phyloP scores from a whole-genome alignment of 2,329 filamentous ascomycete species.

The Epichloe gansuensis region DNA sequence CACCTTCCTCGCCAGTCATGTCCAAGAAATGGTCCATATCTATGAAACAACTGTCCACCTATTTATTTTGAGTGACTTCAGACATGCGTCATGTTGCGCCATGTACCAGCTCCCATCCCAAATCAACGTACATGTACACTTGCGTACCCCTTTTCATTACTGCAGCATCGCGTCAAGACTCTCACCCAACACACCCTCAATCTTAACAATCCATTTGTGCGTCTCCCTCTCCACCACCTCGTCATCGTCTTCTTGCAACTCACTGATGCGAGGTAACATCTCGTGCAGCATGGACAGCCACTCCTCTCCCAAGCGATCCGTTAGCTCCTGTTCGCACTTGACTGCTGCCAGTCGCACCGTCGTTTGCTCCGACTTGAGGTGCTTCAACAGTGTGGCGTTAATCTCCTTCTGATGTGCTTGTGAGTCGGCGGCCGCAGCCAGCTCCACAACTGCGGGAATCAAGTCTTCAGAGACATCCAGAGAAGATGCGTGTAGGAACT shows the following conservation, averaged over 20 bases:
- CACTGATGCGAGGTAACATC: conserved; percentile 93
- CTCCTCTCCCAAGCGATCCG: conserved; percentile 74
- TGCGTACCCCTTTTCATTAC: conserved; percentile 27
- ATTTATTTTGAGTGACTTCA: too few species aligned
- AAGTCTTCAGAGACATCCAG: conserved; percentile 39
- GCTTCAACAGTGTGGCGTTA: conserved; percentile 65
- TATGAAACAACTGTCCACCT: too few species aligned
- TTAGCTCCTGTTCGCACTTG: conserved; percentile 67
- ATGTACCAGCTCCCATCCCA: neutral
- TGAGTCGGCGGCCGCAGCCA: conserved; percentile 71
- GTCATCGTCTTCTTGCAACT: conserved; percentile 92
- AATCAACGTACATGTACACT: neutral
- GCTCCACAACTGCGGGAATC: conserved; percentile 64
- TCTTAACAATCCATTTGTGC: conserved; percentile 77
- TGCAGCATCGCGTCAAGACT: conserved; percentile 86
- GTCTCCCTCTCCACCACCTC: conserved; percentile 86
- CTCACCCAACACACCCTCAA: conserved; percentile 83
- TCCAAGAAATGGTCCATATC: too few species aligned
- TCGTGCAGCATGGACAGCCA: conserved; percentile 86
- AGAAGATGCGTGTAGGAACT: conserved; percentile 41
- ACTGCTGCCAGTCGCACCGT: conserved; percentile 71
- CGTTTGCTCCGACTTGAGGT: conserved; percentile 61
- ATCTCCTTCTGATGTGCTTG: conserved; percentile 85
- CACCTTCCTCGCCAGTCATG: too few species aligned
- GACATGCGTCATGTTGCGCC: neutral